Base-by-base conservation (phyloP, 164 flowering plant species). In the Vitis amurensis region DNA sequence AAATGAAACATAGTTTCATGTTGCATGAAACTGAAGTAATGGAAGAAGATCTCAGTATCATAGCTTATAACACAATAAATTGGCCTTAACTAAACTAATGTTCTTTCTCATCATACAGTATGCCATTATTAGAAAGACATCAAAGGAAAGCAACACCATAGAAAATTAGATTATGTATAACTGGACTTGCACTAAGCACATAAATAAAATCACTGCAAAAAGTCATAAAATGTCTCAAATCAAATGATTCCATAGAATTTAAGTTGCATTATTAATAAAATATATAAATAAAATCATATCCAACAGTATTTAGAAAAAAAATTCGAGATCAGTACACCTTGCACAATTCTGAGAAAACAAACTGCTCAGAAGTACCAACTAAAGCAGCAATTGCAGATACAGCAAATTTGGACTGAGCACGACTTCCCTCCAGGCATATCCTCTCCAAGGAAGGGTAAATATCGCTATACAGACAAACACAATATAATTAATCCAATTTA, bases 391-490 rank as follows among this genome's bases (percentile, higher is more conserved):
- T 82, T 69, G 93, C 93, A 68, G 92, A 80, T 72, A 93, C 82
- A 75, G 99, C 94, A 76, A 71, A 73, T 80, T 95, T 95, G 61
- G 98, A 72, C 81, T 91, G 88, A n/a, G 67, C 11, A 23, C 97
- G 98, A 68, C 89, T 87, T 66, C 99, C 99, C 64, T 89, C 90
- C 70, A 91, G 70, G 68, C 97, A 93, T 58, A 88, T 29, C 77
- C 81, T 79, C 85, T 91, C 85, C 84, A 95, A 71, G 31, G 70
- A 71, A 30, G 87, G 86, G 73, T 87, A 86, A 50, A 91, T 68
- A 68, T 82, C 84, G 71, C 97, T 91, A 68, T 66, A 78, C n/a
- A 63, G 9, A 68, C 48, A 67, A 44, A 17, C 15, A 14, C 17
- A 48, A 11, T 27, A 12, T 11, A 14, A 15, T n/a, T 52, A 59